Percentiles rank a stretch among this genome's conserved stretches.
Evolutionary conservation across 768 basidiomycete species (phyloP).

Genomic region (Boletus barrowsii): DNA sequence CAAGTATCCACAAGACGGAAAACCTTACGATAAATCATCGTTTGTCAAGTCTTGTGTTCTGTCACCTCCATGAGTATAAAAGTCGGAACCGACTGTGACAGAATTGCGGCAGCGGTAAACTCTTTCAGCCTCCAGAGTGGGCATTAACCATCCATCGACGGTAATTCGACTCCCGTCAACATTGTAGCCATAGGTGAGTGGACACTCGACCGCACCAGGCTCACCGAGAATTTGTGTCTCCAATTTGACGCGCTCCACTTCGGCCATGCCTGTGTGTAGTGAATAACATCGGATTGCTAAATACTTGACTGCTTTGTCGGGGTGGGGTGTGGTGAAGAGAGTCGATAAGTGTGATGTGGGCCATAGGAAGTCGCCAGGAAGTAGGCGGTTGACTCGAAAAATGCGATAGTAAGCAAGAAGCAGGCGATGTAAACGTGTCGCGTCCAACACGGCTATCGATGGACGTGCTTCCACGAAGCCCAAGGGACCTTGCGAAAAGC

Average conservation of each 20-base stretch:
- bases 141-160: conserved; percentile 82
- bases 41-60: conserved; percentile 34
- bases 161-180: conserved; percentile 42
- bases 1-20: background rate
- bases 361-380: conserved; percentile 67
- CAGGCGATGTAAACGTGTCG: conserved; percentile 56
- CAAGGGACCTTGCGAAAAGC: conserved; percentile 54
- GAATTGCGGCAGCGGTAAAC: conserved; percentile 49
- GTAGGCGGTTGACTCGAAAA: conserved; percentile 65
- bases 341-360: conserved; percentile 39
- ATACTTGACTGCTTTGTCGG: conserved; percentile 61
- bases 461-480: conserved; percentile 37
- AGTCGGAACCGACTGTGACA: conserved; percentile 44
- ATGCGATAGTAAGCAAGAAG: conserved; percentile 83
- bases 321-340: conserved; percentile 48
- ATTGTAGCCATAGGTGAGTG: conserved; percentile 52
- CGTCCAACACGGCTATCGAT: conserved; percentile 34
- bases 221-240: conserved; percentile 64
- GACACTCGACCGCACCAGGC: conserved; percentile 56
- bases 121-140: conserved; percentile 63
- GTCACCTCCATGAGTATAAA: conserved; percentile 42
- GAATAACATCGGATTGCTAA: conserved; percentile 80
- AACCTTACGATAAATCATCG: conserved; percentile 54
- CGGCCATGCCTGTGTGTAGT: conserved; percentile 72
- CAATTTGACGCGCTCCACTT: conserved; percentile 65